Evolutionary conservation across 768 basidiomycete genomes (phyloP).

Genomic region (Collybia sordida): DNA sequence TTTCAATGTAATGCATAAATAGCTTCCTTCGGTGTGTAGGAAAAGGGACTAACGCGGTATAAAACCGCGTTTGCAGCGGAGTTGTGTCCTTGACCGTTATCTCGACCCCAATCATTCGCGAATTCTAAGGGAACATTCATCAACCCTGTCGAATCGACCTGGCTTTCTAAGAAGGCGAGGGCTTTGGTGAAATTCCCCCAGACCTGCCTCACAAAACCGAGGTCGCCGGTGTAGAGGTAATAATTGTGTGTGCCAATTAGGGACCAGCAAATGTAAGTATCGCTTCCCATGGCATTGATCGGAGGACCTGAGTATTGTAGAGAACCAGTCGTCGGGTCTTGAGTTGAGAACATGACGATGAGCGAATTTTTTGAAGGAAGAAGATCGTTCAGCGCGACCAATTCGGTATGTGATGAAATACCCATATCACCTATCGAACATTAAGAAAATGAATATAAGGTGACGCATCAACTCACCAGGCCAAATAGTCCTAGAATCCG

Average conservation of each 20-base stretch:
- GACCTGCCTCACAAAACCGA: constrained; percentile 36
- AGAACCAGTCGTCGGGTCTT: constrained; percentile 43
- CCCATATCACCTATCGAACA: constrained; percentile 34
- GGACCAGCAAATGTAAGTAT: constrained; percentile 52
- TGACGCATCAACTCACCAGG: constrained; percentile 11
- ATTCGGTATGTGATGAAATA: constrained; percentile 37
- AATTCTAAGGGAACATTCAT: constrained; percentile 39
- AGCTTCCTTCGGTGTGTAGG: too few relatives aligned
- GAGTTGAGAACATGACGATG: constrained; percentile 47
- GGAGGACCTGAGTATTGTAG: constrained; percentile 43
- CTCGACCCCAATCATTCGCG: constrained; percentile 48
- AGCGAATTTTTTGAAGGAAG: constrained; percentile 44
- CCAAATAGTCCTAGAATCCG: constrained; percentile 22
- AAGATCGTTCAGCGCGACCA: constrained; percentile 32
- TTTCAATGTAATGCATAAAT: too few relatives aligned
- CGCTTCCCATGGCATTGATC: constrained; percentile 33
- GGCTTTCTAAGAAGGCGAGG: constrained; percentile 36
- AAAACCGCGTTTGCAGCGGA: constrained; percentile 46
- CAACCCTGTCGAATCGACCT: constrained; percentile 37
- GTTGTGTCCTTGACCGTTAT: constrained; percentile 45
- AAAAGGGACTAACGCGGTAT: constrained; percentile 38
- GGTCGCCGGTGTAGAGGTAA: constrained; percentile 48
- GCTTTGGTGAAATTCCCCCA: constrained; percentile 48
- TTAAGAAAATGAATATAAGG: background rate
- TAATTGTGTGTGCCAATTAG: constrained; percentile 43